phyloP scores from a whole-genome alignment of 1,139 yeast genomes.

The Pichia sp. region DNA sequence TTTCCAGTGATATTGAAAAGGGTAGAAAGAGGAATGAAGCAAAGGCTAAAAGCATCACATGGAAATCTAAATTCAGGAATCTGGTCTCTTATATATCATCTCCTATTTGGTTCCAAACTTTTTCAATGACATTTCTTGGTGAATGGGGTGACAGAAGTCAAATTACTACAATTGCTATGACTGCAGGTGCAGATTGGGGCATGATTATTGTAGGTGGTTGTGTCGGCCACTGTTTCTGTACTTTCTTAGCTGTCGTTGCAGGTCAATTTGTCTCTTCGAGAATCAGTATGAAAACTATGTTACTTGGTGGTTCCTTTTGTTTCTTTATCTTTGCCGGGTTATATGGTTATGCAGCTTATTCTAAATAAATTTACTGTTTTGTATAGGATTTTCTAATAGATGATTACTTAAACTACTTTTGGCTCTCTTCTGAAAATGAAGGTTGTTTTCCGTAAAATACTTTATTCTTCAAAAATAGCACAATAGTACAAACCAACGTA shows the following conservation, averaged over 20 bases:
- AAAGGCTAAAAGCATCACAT: background rate
- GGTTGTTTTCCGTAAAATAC: no score
- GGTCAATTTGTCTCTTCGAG: slow-evolving; percentile 88
- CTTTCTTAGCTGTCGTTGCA: slow-evolving; percentile 89
- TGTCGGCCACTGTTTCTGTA: slow-evolving; percentile 85
- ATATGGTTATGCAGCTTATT: slow-evolving; percentile 67
- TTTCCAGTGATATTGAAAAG: slow-evolving; percentile 55
- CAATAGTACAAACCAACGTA: no score
- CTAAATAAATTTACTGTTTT: slow-evolving; percentile 16
- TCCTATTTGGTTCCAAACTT: slow-evolving; percentile 93
- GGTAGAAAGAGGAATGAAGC: slow-evolving; percentile 35
- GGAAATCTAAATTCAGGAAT: slow-evolving; percentile 16
- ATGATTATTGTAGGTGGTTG: slow-evolving; percentile 86
- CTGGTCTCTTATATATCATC: slow-evolving; percentile 54
- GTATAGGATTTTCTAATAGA: background rate
- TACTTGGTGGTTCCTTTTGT: slow-evolving; percentile 86
- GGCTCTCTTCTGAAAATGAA: no score
- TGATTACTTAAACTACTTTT: no score
- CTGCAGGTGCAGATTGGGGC: slow-evolving; percentile 95
- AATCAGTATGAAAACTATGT: slow-evolving; percentile 88
- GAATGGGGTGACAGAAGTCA: slow-evolving; percentile 99
- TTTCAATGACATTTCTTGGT: slow-evolving; percentile 93
- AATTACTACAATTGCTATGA: slow-evolving; percentile 98
- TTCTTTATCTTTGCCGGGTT: slow-evolving; percentile 79
- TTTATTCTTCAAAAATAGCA: no score